A percentile compares a stretch with the other conserved stretches of the same genome.
Evolutionary conservation across 2,329 filamentous ascomycete species (phyloP).

Genomic region (Beauveria asiatica): DNA sequence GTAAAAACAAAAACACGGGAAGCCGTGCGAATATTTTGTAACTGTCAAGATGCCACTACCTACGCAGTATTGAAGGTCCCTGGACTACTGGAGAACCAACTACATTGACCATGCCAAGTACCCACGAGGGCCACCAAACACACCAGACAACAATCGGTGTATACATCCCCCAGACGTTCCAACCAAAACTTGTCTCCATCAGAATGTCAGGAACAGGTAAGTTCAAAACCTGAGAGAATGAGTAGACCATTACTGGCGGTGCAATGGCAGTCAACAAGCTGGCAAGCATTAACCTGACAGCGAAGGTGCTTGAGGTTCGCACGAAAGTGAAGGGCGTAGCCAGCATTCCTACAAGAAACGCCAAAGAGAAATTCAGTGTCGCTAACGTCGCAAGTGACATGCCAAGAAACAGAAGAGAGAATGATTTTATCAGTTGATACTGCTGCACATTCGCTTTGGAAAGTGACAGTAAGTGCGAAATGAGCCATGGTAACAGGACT

Average conservation of each 20-base stretch:
- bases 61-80: not conserved
- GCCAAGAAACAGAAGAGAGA: conserved; percentile 86
- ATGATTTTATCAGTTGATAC: conserved; percentile 72
- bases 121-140: conserved; percentile 92
- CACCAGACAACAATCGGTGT: conserved; percentile 87
- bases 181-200: conserved; percentile 70
- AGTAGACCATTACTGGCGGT: conserved; percentile 48
- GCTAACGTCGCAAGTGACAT: conserved; percentile 88
- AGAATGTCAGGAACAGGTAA: conserved; percentile 50
- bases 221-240: conserved; percentile 33
- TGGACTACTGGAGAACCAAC: conserved; percentile 27
- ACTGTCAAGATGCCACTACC: not conserved
- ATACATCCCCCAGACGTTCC: conserved; percentile 84
- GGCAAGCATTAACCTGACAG: conserved; percentile 33
- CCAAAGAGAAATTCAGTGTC: conserved; percentile 90
- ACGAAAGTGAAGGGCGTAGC: conserved; percentile 74
- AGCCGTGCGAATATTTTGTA: not conserved
- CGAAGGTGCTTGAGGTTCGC: conserved; percentile 35
- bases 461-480: conserved; percentile 47
- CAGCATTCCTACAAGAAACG: conserved; percentile 74
- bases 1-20: not conserved
- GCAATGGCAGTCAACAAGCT: conserved; percentile 51
- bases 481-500: conserved; percentile 44
- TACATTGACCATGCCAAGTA: conserved; percentile 52
- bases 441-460: conserved; percentile 56